These are phyloP conservation scores for Phytophthora meadii DNA, from an alignment of 352 stramenopile genomes.

Conservation along the genomic window DNA sequence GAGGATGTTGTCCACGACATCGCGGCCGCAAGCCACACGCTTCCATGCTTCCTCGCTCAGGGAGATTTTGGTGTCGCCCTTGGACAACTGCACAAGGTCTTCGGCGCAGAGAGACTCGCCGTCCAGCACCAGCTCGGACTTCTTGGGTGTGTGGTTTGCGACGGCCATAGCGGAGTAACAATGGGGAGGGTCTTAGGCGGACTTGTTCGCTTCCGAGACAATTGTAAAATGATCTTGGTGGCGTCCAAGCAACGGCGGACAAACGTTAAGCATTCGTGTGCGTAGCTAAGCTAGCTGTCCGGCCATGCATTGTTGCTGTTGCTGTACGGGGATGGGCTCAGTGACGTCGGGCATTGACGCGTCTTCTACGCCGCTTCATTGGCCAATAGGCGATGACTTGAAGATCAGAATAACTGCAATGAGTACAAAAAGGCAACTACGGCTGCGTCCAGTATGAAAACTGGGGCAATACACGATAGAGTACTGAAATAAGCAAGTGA, in stretches of 20 bases:
- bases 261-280: slow-evolving; percentile 8
- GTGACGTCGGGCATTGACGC: slow-evolving; percentile 31
- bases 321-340: slow-evolving; percentile 12
- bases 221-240: slow-evolving; percentile 28
- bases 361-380: slow-evolving; percentile 13
- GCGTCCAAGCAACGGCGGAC: slow-evolving; percentile 5
- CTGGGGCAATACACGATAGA: background rate
- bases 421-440: slow-evolving; percentile 16
- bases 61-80: slow-evolving; percentile 59
- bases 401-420: slow-evolving; percentile 17
- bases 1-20: slow-evolving; percentile 90
- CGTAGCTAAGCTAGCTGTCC: background rate
- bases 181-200: background rate
- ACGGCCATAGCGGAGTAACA: slow-evolving; percentile 16
- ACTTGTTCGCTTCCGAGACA: slow-evolving; percentile 28
- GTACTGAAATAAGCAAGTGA: slow-evolving; percentile 34
- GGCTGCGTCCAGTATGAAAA: background rate
- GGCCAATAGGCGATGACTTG: slow-evolving; percentile 10
- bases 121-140: slow-evolving; percentile 58
- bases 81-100: slow-evolving; percentile 77
- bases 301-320: slow-evolving; percentile 21
- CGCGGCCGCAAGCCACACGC: slow-evolving; percentile 68
- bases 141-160: slow-evolving; percentile 12
- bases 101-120: slow-evolving; percentile 72
- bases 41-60: slow-evolving; percentile 78